Percentiles rank a stretch among this genome's conserved stretches.
phyloP scores from a whole-genome alignment of 805 yeast species.

The Spathaspora sp. region DNA sequence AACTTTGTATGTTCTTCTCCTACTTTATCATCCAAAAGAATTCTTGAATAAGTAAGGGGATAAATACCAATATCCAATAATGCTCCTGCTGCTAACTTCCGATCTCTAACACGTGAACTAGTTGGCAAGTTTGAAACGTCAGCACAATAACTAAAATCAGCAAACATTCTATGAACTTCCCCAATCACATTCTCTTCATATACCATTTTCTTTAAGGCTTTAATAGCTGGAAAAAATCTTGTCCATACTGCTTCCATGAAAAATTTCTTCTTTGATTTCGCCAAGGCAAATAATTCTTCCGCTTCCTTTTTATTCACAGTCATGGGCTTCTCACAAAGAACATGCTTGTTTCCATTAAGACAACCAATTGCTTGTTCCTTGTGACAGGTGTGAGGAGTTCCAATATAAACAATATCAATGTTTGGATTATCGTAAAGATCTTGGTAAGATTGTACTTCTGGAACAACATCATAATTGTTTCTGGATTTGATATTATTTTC shows the following conservation, averaged over 20 bases:
- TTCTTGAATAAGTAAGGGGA: slow-evolving; percentile 42
- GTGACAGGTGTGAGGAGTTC: slow-evolving; percentile 53
- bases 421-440: slow-evolving; percentile 41
- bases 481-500: slow-evolving; percentile 12
- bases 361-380: slow-evolving; percentile 42
- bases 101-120: slow-evolving; percentile 38
- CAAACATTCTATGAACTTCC: slow-evolving; percentile 37
- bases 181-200: slow-evolving; percentile 45
- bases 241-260: slow-evolving; percentile 64
- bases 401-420: slow-evolving; percentile 50
- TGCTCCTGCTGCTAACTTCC: slow-evolving; percentile 53
- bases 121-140: slow-evolving; percentile 27
- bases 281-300: slow-evolving; percentile 37
- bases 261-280: slow-evolving; percentile 39
- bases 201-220: slow-evolving; percentile 26
- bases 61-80: slow-evolving; percentile 55
- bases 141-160: slow-evolving; percentile 40
- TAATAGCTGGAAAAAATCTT: slow-evolving; percentile 46
- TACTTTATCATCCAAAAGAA: slow-evolving; percentile 31
- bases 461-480: slow-evolving; percentile 23
- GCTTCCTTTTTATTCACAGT: slow-evolving; percentile 47
- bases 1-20: slow-evolving; percentile 26
- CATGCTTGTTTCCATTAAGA: slow-evolving; percentile 44
- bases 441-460: slow-evolving; percentile 32
- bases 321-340: slow-evolving; percentile 54